These are phyloP conservation scores for Ustilago trichophora DNA, from an alignment of 1,284 basidiomycete genomes.

Conservation along the genomic window DNA sequence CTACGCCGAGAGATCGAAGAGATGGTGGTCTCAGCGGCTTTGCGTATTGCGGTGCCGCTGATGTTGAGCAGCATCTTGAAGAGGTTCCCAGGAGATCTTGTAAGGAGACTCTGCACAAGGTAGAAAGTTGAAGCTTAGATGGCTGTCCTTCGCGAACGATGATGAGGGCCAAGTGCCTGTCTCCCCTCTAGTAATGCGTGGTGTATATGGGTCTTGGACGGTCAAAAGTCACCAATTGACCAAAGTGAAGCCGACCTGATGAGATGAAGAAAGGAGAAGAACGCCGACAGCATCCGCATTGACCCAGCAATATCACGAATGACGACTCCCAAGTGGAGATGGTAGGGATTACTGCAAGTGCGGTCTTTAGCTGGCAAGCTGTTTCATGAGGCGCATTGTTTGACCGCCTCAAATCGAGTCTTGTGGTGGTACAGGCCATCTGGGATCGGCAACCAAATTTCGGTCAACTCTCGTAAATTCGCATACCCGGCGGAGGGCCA, in stretches of 20 bases:
- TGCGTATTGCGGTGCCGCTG: neutral
- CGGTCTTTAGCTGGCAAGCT: neutral
- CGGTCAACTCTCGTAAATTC: slow-evolving; percentile 20
- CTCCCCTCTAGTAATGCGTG: too few relatives aligned
- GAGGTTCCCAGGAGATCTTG: too few relatives aligned
- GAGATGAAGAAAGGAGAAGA: neutral
- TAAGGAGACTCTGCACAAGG: too few relatives aligned
- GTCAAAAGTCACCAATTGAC: too few relatives aligned
- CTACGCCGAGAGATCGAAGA: slow-evolving; percentile 1
- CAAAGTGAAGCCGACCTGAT: too few relatives aligned
- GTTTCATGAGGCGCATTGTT: slow-evolving; percentile 4
- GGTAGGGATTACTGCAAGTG: too few relatives aligned
- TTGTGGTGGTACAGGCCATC: too few relatives aligned
- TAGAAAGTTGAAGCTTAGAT: too few relatives aligned
- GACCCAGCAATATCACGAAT: too few relatives aligned
- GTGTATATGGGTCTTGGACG: too few relatives aligned
- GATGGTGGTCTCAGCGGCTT: neutral
- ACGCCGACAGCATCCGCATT: neutral
- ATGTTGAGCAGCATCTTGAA: neutral
- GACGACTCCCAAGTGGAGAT: too few relatives aligned
- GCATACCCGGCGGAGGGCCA: slow-evolving; percentile 2
- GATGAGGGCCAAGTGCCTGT: neutral
- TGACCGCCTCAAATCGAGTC: neutral
- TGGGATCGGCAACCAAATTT: too few relatives aligned
- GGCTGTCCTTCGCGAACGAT: neutral